Conservation (phyloP, 2,329 filamentous ascomycete genomes). For the Paecilomyces formosus region DNA sequence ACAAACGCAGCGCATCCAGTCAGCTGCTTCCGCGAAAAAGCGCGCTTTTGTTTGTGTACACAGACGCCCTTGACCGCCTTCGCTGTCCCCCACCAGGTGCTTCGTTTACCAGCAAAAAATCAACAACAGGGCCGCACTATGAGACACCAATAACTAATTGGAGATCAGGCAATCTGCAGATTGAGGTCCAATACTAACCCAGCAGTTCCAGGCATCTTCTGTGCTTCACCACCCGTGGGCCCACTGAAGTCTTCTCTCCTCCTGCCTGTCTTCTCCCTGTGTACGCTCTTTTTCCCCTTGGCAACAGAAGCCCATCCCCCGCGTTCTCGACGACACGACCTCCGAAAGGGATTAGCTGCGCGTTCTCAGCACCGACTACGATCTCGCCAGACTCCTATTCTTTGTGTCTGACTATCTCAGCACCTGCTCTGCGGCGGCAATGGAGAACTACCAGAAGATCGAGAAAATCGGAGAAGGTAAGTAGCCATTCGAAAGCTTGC, state of each 20-base stretch:
- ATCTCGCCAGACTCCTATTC: background rate
- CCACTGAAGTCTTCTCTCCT: constrained; percentile 8
- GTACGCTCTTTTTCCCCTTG: constrained; percentile 11
- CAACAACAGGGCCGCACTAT: background rate
- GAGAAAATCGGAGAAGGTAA: constrained; percentile 94
- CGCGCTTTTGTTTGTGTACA: constrained; percentile 30
- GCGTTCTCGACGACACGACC: constrained; percentile 6
- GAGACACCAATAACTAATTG: background rate
- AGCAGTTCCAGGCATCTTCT: background rate
- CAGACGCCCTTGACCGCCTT: constrained; percentile 35
- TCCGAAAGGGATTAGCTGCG: background rate
- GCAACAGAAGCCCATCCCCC: constrained; percentile 15
- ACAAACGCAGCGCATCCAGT: background rate
- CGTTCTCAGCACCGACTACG: background rate
- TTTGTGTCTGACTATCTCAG: background rate
- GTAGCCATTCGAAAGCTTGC: constrained; percentile 16
- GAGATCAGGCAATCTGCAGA: background rate
- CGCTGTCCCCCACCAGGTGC: constrained; percentile 10
- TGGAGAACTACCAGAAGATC: constrained; percentile 96
- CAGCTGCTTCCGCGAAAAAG: constrained; percentile 7
- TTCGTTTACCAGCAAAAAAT: constrained; percentile 23
- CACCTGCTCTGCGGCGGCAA: constrained; percentile 28
- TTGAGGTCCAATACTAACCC: background rate
- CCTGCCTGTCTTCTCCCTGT: constrained; percentile 16
- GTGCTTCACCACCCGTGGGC: background rate